Evolutionary conservation across 2,329 filamentous ascomycete genomes (phyloP), one percentile per base, ranked within the genome.

Genomic region (Sporothrix mexicana): DNA sequence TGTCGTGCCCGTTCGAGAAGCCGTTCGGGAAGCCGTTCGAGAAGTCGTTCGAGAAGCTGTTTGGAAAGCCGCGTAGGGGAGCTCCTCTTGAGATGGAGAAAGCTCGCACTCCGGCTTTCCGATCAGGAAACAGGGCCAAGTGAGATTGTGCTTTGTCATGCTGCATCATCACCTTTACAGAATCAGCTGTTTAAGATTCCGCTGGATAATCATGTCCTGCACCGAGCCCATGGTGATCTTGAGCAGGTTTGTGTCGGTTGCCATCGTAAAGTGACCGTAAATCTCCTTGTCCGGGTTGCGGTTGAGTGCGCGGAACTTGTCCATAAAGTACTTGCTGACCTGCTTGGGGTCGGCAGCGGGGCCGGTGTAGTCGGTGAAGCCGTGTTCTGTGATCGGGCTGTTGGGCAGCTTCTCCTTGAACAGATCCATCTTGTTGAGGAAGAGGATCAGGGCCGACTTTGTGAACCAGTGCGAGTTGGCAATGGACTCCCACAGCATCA

Each of bases 221-320:
- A 95, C 93, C 12, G 92, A 93, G 75, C 88, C 87, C 93, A 95
- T 95, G 53, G 93, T 95, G 76, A 94, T 93, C 83, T 94, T 95
- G 76, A 95, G 86, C 75, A 95, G 83, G 79, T 93, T 94, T 47
- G 93, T 90, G 77, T 89, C 88, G 69, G 87, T 90, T 9, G 88
- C 88, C 75, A 89, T 89, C 64, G 88, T 89, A 72, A 89, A 88
- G 79, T 90, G 87, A 62, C 87, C 87, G 77, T 89, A 90, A 10
- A 90, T 89, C 77, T 89, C 87, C 81, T 89, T 89, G 74, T 89
- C 87, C 5, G 86, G 86, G 77, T 89, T 89, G 73, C 92, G 87
- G 81, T 94, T 95, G 75, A 95, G 85, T 25, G 91, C 90, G 71
- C 89, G 87, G 84, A 95, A 95, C 79, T 93, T 93, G 80, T 94